phyloP scores from a whole-genome alignment of 176 grass and related monocot species.

The Pontederia crassipes region DNA sequence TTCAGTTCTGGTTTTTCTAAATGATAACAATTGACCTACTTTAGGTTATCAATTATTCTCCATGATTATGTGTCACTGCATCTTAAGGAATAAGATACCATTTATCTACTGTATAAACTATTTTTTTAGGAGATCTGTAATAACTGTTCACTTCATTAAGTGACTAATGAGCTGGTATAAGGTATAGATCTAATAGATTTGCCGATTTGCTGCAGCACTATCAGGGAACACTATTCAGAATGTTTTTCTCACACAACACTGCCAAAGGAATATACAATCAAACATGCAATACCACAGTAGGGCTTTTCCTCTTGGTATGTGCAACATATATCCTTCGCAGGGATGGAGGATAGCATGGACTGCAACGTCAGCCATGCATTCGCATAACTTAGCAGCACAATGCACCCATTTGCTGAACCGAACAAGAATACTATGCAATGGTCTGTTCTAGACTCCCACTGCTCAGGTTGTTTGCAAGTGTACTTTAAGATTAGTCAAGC shows the following conservation, averaged over 20 bases:
- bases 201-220: conserved; percentile 78
- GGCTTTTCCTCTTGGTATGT: conserved; percentile 45
- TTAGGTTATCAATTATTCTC: too few relatives aligned
- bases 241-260: conserved; percentile 57
- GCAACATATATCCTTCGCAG: conserved; percentile 31
- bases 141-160: not conserved
- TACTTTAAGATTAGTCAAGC: conserved; percentile 5
- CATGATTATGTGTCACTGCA: too few relatives aligned
- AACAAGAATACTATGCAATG: conserved; percentile 57
- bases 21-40: too few relatives aligned
- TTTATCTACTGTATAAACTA: too few relatives aligned
- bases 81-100: too few relatives aligned
- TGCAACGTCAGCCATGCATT: conserved; percentile 60
- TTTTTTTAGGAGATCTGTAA: too few relatives aligned
- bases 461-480: conserved; percentile 32
- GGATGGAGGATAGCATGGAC: conserved; percentile 51
- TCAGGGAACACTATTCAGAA: conserved; percentile 78
- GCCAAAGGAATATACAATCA: conserved; percentile 40
- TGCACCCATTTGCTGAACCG: conserved; percentile 40
- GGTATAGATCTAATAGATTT: conserved; percentile 26
- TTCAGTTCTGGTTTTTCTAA: too few relatives aligned
- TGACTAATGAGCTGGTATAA: conserved; percentile 1
- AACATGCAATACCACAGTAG: conserved; percentile 45
- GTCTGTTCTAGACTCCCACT: conserved; percentile 79
- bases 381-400: conserved; percentile 34